Evolutionary conservation across 208 protist species (phyloP).

Genomic region (Trypanosomatidae sp.): DNA sequence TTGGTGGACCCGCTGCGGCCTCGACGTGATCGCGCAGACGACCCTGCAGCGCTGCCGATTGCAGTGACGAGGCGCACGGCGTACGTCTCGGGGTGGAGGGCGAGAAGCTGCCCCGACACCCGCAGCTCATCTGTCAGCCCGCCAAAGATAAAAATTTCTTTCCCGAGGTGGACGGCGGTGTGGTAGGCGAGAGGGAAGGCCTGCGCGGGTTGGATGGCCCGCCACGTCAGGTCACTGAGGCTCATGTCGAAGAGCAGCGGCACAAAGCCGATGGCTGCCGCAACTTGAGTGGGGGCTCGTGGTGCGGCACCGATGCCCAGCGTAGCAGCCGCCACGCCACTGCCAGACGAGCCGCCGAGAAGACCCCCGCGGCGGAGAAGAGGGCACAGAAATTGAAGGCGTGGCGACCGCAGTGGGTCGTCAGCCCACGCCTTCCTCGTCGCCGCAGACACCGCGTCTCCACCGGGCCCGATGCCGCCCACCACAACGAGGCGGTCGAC

Average conservation of each 20-base stretch:
- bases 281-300: background rate
- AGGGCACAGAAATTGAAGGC: slow-evolving; percentile 29
- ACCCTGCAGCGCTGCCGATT: too few relatives aligned
- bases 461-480: slow-evolving; percentile 76
- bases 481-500: slow-evolving; percentile 67
- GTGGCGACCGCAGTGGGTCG: slow-evolving; percentile 28
- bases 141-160: slow-evolving; percentile 79
- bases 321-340: background rate
- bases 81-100: slow-evolving; percentile 59
- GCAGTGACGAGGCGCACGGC: slow-evolving; percentile 42
- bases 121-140: slow-evolving; percentile 65
- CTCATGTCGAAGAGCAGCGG: slow-evolving; percentile 84
- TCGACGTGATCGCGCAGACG: too few relatives aligned
- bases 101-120: slow-evolving; percentile 71
- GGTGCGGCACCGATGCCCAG: too few relatives aligned
- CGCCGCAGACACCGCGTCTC: slow-evolving; percentile 8
- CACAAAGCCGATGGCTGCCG: slow-evolving; percentile 58
- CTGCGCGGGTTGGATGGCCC: slow-evolving; percentile 55
- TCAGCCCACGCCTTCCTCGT: slow-evolving; percentile 6
- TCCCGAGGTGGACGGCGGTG: slow-evolving; percentile 52
- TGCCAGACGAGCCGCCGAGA: background rate
- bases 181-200: slow-evolving; percentile 76
- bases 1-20: too few relatives aligned
- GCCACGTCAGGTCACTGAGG: slow-evolving; percentile 60
- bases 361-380: slow-evolving; percentile 12